A percentile compares a stretch with the other conserved stretches of the same genome.
phyloP scores from a whole-genome alignment of 345 rosid genomes.

The Arabidopsis suecica region DNA sequence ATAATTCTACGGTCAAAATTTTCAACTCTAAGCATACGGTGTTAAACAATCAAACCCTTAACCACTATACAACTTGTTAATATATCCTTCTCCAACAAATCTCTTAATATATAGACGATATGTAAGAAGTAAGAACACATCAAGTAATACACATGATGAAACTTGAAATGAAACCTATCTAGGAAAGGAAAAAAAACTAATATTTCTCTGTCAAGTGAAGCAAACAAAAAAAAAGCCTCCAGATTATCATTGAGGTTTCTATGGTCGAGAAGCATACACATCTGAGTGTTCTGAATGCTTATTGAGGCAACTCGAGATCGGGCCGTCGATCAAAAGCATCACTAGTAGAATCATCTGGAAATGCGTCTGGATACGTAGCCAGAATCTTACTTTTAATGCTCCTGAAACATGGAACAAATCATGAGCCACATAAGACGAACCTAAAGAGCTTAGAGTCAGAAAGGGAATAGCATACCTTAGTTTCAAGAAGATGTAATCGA shows the following conservation, averaged over 20 bases:
- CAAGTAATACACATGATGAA: neutral
- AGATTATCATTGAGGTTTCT: neutral
- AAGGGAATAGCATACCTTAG: slow-evolving; percentile 58
- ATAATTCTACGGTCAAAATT: too few relatives aligned
- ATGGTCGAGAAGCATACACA: slow-evolving; percentile 1
- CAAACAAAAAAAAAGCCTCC: neutral
- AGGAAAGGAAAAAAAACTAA: neutral
- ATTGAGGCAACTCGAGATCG: slow-evolving; percentile 70
- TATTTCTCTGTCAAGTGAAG: neutral
- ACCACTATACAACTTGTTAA: too few relatives aligned
- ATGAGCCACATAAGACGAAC: neutral
- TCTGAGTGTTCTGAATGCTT: slow-evolving; percentile 14
- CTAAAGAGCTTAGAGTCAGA: neutral
- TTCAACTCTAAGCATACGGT: too few relatives aligned
- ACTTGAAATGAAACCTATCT: neutral
- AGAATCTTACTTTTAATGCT: slow-evolving; percentile 70
- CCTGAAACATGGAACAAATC: slow-evolving; percentile 45
- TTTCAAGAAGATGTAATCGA: slow-evolving; percentile 88
- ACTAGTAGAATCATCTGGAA: slow-evolving; percentile 66
- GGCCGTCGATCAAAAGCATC: slow-evolving; percentile 81
- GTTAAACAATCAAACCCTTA: too few relatives aligned
- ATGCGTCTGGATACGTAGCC: slow-evolving; percentile 92
- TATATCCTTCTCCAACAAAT: too few relatives aligned
- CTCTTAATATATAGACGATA: too few relatives aligned
- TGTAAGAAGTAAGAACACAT: too few relatives aligned